Conservation (phyloP, 2,329 filamentous ascomycete genomes). For the Colletotrichum simmondsii region DNA sequence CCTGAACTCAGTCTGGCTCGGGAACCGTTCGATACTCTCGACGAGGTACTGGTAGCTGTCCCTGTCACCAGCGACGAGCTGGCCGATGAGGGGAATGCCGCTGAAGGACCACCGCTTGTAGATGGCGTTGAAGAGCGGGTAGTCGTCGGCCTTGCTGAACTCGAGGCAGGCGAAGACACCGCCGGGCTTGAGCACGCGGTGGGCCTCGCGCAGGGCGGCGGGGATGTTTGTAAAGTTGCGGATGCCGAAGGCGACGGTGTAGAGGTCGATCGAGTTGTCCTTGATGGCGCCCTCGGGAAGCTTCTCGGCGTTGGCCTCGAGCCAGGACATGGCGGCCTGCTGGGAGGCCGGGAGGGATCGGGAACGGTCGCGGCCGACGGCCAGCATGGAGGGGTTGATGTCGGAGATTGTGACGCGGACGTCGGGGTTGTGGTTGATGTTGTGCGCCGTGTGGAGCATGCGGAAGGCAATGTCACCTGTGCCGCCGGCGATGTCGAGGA, state of each 20-base stretch:
- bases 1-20: conserved; percentile 84
- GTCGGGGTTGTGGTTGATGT: conserved; percentile 75
- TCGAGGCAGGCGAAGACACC: conserved; percentile 97
- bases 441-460: conserved; percentile 87
- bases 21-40: conserved; percentile 96
- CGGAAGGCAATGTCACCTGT: conserved; percentile 98
- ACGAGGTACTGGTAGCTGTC: conserved; percentile 99
- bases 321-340: conserved; percentile 73
- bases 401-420: conserved; percentile 92
- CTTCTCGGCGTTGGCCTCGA: conserved; percentile 90
- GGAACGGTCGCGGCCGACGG: conserved; percentile 85
- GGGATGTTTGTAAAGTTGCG: conserved; percentile 96
- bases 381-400: conserved; percentile 96
- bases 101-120: conserved; percentile 98
- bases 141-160: conserved; percentile 85
- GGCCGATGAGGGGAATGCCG: conserved; percentile 94
- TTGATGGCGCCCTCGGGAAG: conserved; percentile 70
- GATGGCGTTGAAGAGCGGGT: conserved; percentile 80
- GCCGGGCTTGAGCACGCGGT: conserved; percentile 90
- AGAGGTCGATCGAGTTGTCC: conserved; percentile 84
- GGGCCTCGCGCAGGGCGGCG: conserved; percentile 82
- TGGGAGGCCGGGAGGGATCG: conserved; percentile 65
- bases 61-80: conserved; percentile 91
- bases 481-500: conserved; percentile 96
- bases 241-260: conserved; percentile 98